Evolutionary conservation across 352 stramenopile genomes (phyloP).

Genomic region (Phytophthora macrochlamydospora): DNA sequence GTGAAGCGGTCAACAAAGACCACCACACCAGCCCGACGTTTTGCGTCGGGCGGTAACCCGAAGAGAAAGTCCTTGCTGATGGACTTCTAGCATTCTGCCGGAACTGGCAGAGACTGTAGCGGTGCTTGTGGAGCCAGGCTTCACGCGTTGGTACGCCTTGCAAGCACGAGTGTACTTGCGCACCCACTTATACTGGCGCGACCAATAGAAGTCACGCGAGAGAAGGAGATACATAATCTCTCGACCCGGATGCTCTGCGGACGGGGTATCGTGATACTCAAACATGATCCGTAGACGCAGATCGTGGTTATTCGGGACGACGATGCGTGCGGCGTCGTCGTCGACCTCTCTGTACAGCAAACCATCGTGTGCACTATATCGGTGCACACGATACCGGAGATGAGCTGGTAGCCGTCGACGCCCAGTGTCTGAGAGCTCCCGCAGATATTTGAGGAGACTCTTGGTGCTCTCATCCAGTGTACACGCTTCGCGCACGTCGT

Average conservation of each 20-base stretch:
- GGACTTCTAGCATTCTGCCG: conserved; percentile 15
- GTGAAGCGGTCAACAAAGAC: conserved; percentile 30
- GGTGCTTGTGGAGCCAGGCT: conserved; percentile 13
- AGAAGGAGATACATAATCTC: conserved; percentile 27
- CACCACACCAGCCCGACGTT: conserved; percentile 7
- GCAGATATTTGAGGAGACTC: not conserved
- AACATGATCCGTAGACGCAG: conserved; percentile 5
- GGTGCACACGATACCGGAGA: conserved; percentile 2
- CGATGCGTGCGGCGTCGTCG: conserved; percentile 5
- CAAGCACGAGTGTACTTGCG: conserved; percentile 26
- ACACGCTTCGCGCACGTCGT: not conserved
- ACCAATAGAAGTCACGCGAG: conserved; percentile 24
- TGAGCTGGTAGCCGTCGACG: conserved; percentile 3
- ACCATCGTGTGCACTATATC: conserved; percentile 2
- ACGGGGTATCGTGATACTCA: conserved; percentile 16
- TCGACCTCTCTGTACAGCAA: conserved; percentile 14
- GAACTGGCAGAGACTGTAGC: conserved; percentile 8
- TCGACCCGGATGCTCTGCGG: conserved; percentile 16
- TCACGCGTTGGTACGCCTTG: conserved; percentile 28
- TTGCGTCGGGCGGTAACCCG: conserved; percentile 5
- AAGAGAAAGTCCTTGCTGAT: conserved; percentile 34
- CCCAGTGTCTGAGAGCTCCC: not conserved
- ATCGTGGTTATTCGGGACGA: conserved; percentile 5
- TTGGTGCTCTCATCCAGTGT: not conserved
- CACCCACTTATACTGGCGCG: conserved; percentile 23